Evolutionary conservation across 495 filamentous ascomycete genomes (phyloP), one percentile per base, ranked within the genome.

Genomic region (Aspergillus leporis): DNA sequence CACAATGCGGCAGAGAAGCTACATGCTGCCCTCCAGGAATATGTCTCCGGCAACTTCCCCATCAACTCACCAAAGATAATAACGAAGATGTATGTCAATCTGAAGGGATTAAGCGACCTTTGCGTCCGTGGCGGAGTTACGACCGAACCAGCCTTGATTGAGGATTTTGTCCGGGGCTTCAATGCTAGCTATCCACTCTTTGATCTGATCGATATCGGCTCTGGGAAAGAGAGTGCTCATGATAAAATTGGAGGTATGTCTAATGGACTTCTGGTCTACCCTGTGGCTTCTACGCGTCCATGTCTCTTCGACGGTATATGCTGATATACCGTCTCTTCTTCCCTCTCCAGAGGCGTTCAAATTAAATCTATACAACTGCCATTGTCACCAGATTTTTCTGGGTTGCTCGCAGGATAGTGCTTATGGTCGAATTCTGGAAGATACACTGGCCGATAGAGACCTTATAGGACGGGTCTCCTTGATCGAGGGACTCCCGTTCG

Each of bases 371-470:
- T 79, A 84, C 74, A 83, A 93, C 64, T 82, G 79, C 65, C 89
- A 91, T 69, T 95, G 91, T 72, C 89, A 88, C 63, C 90, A 92
- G 59, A 86, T 95, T 43, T 74, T 93, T 49, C 76, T 96, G 46
- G 92, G 91, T 13, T 87, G 91, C 60, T 89, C 88, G 21, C 87
- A 90, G 59, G 88, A 92, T 70, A 83, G 84, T 56, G 83, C 85
- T 34, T 95, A 92, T 70, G 84, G 82, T 23, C 79, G 84, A 1
- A 81, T 88, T 56, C 72, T 96, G n/a, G 85, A 90, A 60, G 69
- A 73, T 25, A 77, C 86, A 41, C 70, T 83, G 50, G 74, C 75
- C 43, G 82, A 87, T 51, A 73, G 74, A 4, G 70, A 79, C 38
- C 78, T 81, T 32, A 74, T 78, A 14, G 74, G 79, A n/a, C 80